Conservation (phyloP, 2,329 filamentous ascomycete genomes). For the Coniochaeta hoffmannii region DNA sequence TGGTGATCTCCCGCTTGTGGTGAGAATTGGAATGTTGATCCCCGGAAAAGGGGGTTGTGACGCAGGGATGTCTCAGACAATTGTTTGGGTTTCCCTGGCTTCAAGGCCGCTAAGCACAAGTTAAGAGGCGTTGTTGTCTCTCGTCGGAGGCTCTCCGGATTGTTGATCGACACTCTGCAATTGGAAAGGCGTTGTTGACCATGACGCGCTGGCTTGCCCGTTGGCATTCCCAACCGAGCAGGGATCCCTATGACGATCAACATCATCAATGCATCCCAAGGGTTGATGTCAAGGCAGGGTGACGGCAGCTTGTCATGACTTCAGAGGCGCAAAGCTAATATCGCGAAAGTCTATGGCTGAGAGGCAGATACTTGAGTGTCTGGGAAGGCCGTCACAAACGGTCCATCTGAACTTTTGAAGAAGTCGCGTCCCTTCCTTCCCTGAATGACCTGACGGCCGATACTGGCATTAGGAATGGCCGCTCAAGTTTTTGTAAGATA, state of each 20-base stretch:
- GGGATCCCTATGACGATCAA: background rate
- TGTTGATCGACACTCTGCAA: background rate
- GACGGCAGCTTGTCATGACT: background rate
- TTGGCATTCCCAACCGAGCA: background rate
- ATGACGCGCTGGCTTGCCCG: background rate
- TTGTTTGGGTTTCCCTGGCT: background rate
- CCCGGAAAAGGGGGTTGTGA: background rate
- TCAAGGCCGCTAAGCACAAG: background rate
- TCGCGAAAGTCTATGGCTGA: too few relatives aligned
- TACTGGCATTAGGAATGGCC: too few relatives aligned
- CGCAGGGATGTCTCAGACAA: background rate
- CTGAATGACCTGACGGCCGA: too few relatives aligned
- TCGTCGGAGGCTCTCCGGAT: background rate
- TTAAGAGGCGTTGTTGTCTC: background rate
- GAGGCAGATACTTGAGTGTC: background rate
- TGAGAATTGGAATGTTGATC: background rate
- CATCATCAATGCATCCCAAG: background rate
- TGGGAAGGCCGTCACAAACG: background rate
- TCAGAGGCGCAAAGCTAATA: background rate
- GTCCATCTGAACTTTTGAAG: too few relatives aligned
- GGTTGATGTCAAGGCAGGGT: background rate
- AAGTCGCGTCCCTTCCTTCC: too few relatives aligned
- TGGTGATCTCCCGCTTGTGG: background rate
- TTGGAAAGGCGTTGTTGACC: background rate
- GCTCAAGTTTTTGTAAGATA: too few relatives aligned